Percentiles rank a stretch among this genome's conserved stretches.
These are phyloP conservation scores for Rhizophora apiculata DNA, from an alignment of 345 rosid genomes.

Conservation along the genomic window DNA sequence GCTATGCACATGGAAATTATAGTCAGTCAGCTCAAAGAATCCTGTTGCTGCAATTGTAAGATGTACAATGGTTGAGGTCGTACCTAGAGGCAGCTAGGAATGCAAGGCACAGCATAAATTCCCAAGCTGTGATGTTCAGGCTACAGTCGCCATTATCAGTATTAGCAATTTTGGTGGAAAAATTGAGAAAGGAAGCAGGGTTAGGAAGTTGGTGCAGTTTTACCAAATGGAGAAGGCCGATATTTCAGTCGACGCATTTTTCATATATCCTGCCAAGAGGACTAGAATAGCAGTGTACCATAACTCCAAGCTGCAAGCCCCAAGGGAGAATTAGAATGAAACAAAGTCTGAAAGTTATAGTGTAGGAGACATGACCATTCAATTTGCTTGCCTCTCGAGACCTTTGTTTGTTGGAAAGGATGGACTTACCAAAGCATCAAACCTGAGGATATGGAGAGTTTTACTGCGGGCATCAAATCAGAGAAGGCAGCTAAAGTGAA, in stretches of 20 bases:
- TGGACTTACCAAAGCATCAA: constrained; percentile 52
- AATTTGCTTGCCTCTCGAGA: too few species aligned
- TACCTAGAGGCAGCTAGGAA: constrained; percentile 54
- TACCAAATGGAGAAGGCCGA: constrained; percentile 60
- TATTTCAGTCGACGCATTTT: constrained; percentile 43
- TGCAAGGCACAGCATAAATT: constrained; percentile 52
- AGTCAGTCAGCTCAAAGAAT: neutral
- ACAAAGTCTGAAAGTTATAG: neutral
- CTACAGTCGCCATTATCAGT: constrained; percentile 17
- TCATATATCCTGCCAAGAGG: constrained; percentile 50
- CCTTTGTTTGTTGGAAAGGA: too few species aligned
- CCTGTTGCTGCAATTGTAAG: neutral
- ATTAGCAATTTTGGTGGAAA: neutral
- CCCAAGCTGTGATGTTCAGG: constrained; percentile 47
- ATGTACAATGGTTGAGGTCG: neutral
- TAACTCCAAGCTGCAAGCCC: constrained; percentile 42
- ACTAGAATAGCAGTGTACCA: constrained; percentile 56
- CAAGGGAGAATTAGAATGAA: neutral
- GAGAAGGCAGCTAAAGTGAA: constrained; percentile 43
- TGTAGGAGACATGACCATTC: too few species aligned
- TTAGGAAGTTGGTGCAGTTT: neutral
- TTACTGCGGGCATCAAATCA: constrained; percentile 46
- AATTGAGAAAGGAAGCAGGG: neutral
- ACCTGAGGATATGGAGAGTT: constrained; percentile 62
- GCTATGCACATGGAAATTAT: constrained; percentile 16